Conservation (phyloP, 1,284 basidiomycete genomes). For the Sporisorium graminicola region DNA sequence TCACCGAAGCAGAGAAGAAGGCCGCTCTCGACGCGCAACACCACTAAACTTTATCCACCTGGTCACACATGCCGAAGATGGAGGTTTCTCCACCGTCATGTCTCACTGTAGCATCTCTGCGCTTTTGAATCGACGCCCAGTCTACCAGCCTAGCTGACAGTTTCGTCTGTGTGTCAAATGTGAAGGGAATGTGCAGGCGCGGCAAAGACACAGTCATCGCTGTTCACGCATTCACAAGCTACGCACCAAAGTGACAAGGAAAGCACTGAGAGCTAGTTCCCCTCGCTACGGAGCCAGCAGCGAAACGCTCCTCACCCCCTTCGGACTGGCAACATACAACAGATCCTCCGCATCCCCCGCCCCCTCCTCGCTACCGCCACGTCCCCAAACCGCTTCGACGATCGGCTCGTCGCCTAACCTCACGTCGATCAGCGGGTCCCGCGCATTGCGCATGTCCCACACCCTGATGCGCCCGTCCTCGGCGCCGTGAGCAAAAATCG, state of each 20-base stretch:
- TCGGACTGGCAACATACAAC: conserved; percentile 29
- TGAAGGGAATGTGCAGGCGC: too few relatives aligned
- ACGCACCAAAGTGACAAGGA: too few relatives aligned
- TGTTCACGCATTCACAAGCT: too few relatives aligned
- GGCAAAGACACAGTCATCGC: too few relatives aligned
- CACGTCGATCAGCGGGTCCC: conserved; percentile 33
- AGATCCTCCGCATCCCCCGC: conserved; percentile 6
- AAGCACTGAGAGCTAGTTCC: too few relatives aligned
- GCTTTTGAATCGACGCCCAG: background rate
- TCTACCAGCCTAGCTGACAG: background rate
- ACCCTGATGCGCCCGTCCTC: conserved; percentile 44
- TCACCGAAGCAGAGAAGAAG: conserved; percentile 66
- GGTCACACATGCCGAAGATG: too few relatives aligned
- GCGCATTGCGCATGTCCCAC: conserved; percentile 44
- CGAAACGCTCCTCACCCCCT: conserved; percentile 24
- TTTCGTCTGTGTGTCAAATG: background rate
- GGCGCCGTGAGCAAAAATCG: conserved; percentile 43
- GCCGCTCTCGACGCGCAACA: conserved; percentile 63
- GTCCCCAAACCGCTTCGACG: conserved; percentile 37
- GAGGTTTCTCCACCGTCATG: too few relatives aligned
- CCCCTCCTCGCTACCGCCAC: conserved; percentile 5
- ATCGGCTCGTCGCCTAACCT: conserved; percentile 40
- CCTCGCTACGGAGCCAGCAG: conserved; percentile 4
- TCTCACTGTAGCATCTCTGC: background rate
- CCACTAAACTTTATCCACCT: conserved; percentile 10